Evolutionary conservation across 2,329 filamentous ascomycete species (phyloP).

Genomic region (Raffaelea albimanens): DNA sequence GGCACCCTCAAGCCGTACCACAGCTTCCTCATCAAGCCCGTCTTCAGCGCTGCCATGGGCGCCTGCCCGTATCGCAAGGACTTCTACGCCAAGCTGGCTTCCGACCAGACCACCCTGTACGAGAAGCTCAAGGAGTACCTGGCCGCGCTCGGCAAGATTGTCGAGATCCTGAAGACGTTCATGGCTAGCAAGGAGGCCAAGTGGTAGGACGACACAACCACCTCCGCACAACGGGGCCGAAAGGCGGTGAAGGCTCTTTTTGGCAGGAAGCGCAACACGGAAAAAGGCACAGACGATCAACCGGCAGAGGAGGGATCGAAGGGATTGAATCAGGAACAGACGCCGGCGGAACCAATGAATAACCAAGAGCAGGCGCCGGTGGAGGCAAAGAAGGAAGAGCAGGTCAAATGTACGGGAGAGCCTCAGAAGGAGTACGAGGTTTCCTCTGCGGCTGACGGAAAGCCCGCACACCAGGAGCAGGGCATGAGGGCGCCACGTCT

Average conservation of each 20-base stretch:
- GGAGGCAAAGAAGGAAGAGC: no score
- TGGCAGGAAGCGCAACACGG: not conserved
- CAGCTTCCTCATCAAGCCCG: constrained; percentile 77
- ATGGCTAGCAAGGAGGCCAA: constrained; percentile 46
- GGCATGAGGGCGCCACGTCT: no score
- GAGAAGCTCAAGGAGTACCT: constrained; percentile 63
- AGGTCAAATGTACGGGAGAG: no score
- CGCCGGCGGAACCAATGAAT: no score
- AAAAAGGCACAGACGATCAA: no score
- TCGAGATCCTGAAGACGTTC: constrained; percentile 63
- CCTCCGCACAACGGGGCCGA: not conserved
- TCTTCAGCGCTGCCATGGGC: constrained; percentile 89
- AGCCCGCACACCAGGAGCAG: no score
- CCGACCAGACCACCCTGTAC: constrained; percentile 52
- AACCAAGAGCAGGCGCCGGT: no score
- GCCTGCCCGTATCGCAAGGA: constrained; percentile 88
- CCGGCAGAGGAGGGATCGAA: no score
- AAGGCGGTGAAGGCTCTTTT: not conserved
- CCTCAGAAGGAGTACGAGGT: no score
- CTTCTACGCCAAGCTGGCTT: constrained; percentile 83
- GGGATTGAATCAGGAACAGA: no score
- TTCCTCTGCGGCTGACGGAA: no score
- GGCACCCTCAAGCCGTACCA: constrained; percentile 87
- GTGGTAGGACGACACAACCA: constrained; percentile 29
- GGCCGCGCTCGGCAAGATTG: constrained; percentile 64